These are phyloP conservation scores for Akanthomyces muscarius DNA, from an alignment of 2,329 filamentous ascomycete genomes.

Conservation along the genomic window DNA sequence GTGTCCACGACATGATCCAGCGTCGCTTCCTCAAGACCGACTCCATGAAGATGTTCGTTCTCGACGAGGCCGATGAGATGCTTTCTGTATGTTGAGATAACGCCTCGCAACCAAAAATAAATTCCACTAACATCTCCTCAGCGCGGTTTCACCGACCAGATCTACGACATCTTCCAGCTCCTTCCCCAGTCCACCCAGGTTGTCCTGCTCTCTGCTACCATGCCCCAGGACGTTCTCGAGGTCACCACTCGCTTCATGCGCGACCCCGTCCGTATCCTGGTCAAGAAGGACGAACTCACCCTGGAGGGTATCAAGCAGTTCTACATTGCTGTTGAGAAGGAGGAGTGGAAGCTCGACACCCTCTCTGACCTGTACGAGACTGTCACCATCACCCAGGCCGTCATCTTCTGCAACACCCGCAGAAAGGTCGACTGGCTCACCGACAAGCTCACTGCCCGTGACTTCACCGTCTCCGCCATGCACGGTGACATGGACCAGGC, in stretches of 20 bases:
- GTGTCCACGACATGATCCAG: constrained; percentile 99
- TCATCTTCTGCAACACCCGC: constrained; percentile 99
- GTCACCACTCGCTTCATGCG: constrained; percentile 99
- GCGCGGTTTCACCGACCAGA: constrained; percentile 99
- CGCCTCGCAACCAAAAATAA: neutral
- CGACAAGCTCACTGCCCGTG: constrained; percentile 95
- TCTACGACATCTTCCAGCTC: constrained; percentile 99
- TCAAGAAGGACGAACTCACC: constrained; percentile 99
- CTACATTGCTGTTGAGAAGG: constrained; percentile 99
- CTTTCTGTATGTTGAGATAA: constrained; percentile 66
- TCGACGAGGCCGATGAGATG: constrained; percentile 99
- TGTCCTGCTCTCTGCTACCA: constrained; percentile 94
- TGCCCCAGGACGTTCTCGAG: constrained; percentile 98
- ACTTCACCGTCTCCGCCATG: constrained; percentile 99
- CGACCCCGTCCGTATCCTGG: constrained; percentile 95
- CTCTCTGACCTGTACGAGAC: constrained; percentile 99
- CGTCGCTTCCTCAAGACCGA: constrained; percentile 96
- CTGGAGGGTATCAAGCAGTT: constrained; percentile 99
- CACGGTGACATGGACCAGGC: constrained; percentile 99
- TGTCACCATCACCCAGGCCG: constrained; percentile 97
- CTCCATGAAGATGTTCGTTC: constrained; percentile 99
- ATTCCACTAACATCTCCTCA: constrained; percentile 39
- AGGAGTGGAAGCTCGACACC: constrained; percentile 99
- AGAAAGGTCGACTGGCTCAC: constrained; percentile 99
- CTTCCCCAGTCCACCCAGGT: constrained; percentile 98